phyloP scores from a whole-genome alignment of 495 filamentous ascomycete species.

The Penicillium samsonianum region DNA sequence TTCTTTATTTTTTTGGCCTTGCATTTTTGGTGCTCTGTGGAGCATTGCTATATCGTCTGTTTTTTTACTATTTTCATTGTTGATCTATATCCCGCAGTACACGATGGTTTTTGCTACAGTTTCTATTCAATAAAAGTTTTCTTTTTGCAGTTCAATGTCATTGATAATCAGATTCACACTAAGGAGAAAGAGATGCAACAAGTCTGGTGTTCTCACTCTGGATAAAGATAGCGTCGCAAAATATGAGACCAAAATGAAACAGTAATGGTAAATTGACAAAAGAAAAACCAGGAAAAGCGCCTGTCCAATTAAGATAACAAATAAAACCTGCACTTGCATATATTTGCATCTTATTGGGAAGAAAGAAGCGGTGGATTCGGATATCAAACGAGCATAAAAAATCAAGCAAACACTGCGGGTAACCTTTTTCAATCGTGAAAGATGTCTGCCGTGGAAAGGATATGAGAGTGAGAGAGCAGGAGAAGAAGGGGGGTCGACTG shows the following conservation, averaged over 20 bases:
- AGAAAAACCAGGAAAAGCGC: neutral
- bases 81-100: constrained; percentile 35
- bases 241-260: neutral
- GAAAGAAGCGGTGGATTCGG: constrained; percentile 8
- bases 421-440: constrained; percentile 15
- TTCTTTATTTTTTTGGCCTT: neutral
- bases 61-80: constrained; percentile 2
- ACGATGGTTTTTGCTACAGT: constrained; percentile 23
- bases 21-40: constrained; percentile 10
- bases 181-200: neutral
- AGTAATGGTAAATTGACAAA: neutral
- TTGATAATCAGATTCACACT: neutral
- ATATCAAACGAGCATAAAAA: constrained; percentile 20
- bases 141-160: neutral
- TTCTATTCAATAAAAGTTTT: constrained; percentile 13
- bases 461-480: constrained; percentile 1
- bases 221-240: neutral
- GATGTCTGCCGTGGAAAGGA: constrained; percentile 4
- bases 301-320: neutral
- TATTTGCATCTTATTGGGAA: neutral
- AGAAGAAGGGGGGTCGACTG: constrained; percentile 4
- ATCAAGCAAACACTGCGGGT: constrained; percentile 16
- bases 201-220: neutral
- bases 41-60: neutral
- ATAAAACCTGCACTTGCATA: neutral